Percentiles rank a stretch among this genome's conserved stretches.
Evolutionary conservation across 1,284 basidiomycete genomes (phyloP).

Genomic region (Cutaneotrichosporon cavernicola): DNA sequence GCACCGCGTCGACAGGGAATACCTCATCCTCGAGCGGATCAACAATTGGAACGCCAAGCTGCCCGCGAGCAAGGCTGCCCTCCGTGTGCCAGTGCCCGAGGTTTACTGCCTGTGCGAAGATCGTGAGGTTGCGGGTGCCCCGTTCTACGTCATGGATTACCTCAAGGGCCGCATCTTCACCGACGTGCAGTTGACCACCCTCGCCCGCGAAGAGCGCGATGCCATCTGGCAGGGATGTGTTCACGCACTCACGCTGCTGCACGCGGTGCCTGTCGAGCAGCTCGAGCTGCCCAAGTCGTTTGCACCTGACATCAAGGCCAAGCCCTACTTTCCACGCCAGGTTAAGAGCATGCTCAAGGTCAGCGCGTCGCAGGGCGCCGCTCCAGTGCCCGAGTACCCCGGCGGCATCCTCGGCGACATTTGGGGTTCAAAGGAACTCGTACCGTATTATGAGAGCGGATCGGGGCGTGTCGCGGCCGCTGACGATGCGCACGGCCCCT

Average conservation of each 20-base stretch:
- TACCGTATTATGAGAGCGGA: slow-evolving; percentile 67
- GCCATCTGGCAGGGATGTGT: slow-evolving; percentile 78
- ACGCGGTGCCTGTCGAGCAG: slow-evolving; percentile 65
- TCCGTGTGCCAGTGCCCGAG: slow-evolving; percentile 74
- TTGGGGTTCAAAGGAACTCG: slow-evolving; percentile 67
- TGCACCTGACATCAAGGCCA: slow-evolving; percentile 61
- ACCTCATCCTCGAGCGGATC: slow-evolving; percentile 73
- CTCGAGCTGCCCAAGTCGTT: slow-evolving; percentile 71
- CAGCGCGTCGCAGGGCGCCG: slow-evolving; percentile 74
- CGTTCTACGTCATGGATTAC: slow-evolving; percentile 96
- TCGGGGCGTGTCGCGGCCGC: slow-evolving; percentile 69
- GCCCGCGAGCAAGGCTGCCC: slow-evolving; percentile 21
- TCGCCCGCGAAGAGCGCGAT: slow-evolving; percentile 61
- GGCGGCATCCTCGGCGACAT: slow-evolving; percentile 43
- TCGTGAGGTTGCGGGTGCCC: slow-evolving; percentile 72
- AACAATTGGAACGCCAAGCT: slow-evolving; percentile 64
- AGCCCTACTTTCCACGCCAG: slow-evolving; percentile 86
- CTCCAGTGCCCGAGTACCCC: slow-evolving; percentile 55
- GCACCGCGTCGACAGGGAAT: slow-evolving; percentile 92
- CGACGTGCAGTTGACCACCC: slow-evolving; percentile 71
- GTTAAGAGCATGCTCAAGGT: slow-evolving; percentile 78
- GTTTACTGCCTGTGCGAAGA: slow-evolving; percentile 83
- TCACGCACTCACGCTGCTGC: slow-evolving; percentile 71
- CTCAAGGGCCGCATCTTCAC: slow-evolving; percentile 90
- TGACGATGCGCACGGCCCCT: slow-evolving; percentile 63